These are phyloP conservation scores for Marvania coccoides DNA, from an alignment of 139 green algal species.

Conservation along the genomic window DNA sequence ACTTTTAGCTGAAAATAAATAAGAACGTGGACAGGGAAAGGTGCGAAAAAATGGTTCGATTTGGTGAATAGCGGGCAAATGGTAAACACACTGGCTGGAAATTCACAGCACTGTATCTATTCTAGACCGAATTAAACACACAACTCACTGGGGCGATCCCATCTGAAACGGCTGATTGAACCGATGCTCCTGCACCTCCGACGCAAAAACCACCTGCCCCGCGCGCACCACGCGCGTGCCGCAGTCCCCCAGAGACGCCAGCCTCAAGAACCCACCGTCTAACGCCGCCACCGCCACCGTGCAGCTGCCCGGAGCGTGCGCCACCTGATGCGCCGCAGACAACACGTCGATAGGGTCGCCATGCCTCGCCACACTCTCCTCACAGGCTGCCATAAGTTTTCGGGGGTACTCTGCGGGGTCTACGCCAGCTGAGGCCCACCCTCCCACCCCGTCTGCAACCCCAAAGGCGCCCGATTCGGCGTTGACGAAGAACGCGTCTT, in stretches of 20 bases:
- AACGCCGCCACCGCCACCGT: constrained; percentile 21
- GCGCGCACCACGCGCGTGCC: constrained; percentile 61
- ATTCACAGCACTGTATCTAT: too few relatives aligned
- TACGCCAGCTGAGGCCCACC: constrained; percentile 80
- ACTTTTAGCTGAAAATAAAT: too few relatives aligned
- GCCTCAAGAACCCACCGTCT: constrained; percentile 26
- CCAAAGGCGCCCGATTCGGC: constrained; percentile 51
- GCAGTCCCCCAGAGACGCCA: constrained; percentile 78
- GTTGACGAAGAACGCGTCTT: constrained; percentile 83
- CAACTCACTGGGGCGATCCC: constrained; percentile 31
- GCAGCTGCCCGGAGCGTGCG: constrained; percentile 22
- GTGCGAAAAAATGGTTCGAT: too few relatives aligned
- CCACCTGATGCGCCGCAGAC: constrained; percentile 17
- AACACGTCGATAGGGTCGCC: constrained; percentile 11
- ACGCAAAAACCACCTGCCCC: constrained; percentile 55
- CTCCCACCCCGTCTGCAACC: constrained; percentile 83
- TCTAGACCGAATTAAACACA: too few relatives aligned
- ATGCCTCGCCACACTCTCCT: background rate
- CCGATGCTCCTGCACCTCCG: constrained; percentile 80
- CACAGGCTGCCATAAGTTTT: constrained; percentile 35
- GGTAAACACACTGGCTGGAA: too few relatives aligned
- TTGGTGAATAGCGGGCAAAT: too few relatives aligned
- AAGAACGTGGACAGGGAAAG: too few relatives aligned
- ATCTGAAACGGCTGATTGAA: constrained; percentile 97
- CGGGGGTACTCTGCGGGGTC: constrained; percentile 73